Base-by-base conservation (phyloP, 2,329 filamentous ascomycete species). In the Ophiostoma tasmaniense region DNA sequence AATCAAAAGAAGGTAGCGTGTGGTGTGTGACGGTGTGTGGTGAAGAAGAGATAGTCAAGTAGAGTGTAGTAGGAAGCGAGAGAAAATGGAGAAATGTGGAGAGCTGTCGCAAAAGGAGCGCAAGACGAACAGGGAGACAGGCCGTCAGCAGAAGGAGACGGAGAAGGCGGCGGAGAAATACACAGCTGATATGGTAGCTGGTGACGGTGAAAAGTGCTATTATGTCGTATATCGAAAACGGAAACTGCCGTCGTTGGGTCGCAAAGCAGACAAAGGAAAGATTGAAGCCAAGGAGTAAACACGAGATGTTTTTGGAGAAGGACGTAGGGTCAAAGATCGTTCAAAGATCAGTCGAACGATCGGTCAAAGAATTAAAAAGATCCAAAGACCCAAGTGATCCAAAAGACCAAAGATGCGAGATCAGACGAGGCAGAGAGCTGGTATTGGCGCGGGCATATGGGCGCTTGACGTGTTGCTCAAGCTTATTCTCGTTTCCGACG, bases 61-160 rank as follows among this genome's bases (percentile, higher is more conserved):
- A 68, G 25, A 6, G n/a, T 37, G 45, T 30, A 42, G 39, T 35
- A 66, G 5, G 45, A 61, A 64, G 33, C 7, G 61, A 64, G 30
- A 22, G 33, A 64, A 35, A 62, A 37, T 64, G 61, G 61, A 37
- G 61, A 64, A 64, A 64, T 64, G 61, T 64, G 61, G 61, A 64
- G 61, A 64, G 61, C 61, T 64, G 61, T 64, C 61, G 61, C 61
- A 64, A 64, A 64, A 37, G 20, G 33, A 64, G 61, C 61, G 61
- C 61, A 33, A 45, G 42, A 45, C 42, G 20, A 35, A 64, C 8
- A 64, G 33, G 30, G 20, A 22, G 30, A 10, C 10, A 37, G 33
- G 20, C 13, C 25, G 55, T 30, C 11, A 17, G 61, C 30, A 22
- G 59, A n/a, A 62, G 30, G 14, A 8, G 59, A 55, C 50, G 50